Conservation (phyloP, 2,329 filamentous ascomycete species). For the Nigrospora sphaerica region DNA sequence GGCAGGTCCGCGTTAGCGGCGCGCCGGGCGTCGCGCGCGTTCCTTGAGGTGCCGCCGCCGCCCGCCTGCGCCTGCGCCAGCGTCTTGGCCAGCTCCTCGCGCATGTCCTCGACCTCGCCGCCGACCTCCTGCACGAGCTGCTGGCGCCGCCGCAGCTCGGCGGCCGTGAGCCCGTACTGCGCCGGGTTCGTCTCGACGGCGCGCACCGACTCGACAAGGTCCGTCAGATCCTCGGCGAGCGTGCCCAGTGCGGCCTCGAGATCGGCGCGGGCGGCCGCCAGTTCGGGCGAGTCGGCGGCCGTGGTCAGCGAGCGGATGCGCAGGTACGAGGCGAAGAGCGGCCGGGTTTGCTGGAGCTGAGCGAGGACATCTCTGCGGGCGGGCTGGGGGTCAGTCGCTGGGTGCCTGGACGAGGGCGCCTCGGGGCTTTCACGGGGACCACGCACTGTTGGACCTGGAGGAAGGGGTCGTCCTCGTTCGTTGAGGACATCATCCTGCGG, state of each 20-base stretch:
- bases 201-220: constrained; percentile 79
- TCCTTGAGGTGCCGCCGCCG: constrained; percentile 17
- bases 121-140: constrained; percentile 85
- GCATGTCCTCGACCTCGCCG: constrained; percentile 83
- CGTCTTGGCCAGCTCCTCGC: constrained; percentile 65
- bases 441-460: constrained; percentile 64
- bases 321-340: constrained; percentile 89
- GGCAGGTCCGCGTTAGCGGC: constrained; percentile 37
- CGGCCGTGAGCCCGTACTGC: constrained; percentile 74
- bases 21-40: constrained; percentile 21
- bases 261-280: constrained; percentile 68
- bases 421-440: not conserved
- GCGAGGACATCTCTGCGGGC: constrained; percentile 71
- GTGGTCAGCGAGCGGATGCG: constrained; percentile 68
- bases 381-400: no score
- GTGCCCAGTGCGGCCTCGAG: constrained; percentile 59
- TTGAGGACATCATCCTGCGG: constrained; percentile 58
- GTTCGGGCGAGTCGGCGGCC: constrained; percentile 69
- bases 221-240: constrained; percentile 76
- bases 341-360: constrained; percentile 72
- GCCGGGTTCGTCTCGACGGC: constrained; percentile 85
- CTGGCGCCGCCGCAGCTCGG: constrained; percentile 75
- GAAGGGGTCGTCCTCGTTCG: constrained; percentile 62
- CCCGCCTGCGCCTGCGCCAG: constrained; percentile 19
- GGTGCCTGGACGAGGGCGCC: not conserved